Base-by-base conservation (phyloP, 148 eudicot species). In the Limonium bicolor region DNA sequence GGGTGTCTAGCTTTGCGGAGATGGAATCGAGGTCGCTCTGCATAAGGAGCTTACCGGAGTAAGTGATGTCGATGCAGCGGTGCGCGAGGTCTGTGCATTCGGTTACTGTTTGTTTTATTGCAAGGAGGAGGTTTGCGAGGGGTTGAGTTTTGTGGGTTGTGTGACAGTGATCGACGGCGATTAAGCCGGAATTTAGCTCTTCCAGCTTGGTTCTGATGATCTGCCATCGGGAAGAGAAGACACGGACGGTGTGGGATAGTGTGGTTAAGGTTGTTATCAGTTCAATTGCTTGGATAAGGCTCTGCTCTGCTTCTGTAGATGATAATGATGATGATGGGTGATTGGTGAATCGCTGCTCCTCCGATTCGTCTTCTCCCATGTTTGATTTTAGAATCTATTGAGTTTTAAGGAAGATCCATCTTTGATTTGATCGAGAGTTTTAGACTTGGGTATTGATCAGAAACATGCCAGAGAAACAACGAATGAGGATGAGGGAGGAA, bases 1-100 rank as follows among this genome's bases (percentile, higher is more conserved):
- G 70, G 15, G 20, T 6, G 24, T 76, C 80, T 0, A 87, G 33
- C 26, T 62, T 76, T 0, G 74, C 61, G 3, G 60, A 50, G 1
- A 67, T 33, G 12, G 54, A 47, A 46, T 80, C 86, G 24, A 87
- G 72, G 34, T 87, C 78, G 28, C 96, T 87, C 42, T 87, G 86
- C 96, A 79, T 87, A 10, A 66, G 49, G 12, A 87, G 66, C 64
- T 87, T 87, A 21, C 96, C 96, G 19, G 69, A 39, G 30, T 51
- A 87, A 0, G 66, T 54, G 1, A 48, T 41, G 31, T 59, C 77
- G 27, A 77, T 25, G 35, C 96, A 87, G 19, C 54, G 49, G 29
- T 29, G 8, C 0, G 70, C 71, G 1, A 82, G 73, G 4, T 51
- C 61, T 7, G 60, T 29, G 40, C 80, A 74, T 6, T 41, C 59